Base-by-base conservation (phyloP, 257 asterid species). In the Phtheirospermum japonicum region DNA sequence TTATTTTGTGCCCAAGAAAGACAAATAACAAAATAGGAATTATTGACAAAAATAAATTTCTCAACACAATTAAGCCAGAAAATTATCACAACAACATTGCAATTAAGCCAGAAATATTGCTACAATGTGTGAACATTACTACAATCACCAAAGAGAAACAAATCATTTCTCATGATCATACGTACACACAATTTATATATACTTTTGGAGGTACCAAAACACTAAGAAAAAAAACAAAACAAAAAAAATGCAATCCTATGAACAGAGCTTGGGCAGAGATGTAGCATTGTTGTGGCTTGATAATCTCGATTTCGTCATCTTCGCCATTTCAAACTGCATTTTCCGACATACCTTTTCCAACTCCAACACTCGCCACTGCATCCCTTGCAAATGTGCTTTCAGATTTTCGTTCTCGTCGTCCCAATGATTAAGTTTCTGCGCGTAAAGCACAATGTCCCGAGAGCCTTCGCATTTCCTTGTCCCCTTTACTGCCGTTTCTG, bases 291-390 rank as follows among this genome's bases (percentile, higher is more conserved):
- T 73, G 1, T 77, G 84, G 67, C 66, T 73, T 45, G 85, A 64
- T 42, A 80, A 67, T 80, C 88, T 85, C 59, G 96, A 82, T 75
- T 71, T 88, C 80, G 73, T 72, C 79, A 84, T 76, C 75, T 87
- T 85, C 32, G 81, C 59, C 91, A 90, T 85, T 46, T 82, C 96
- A 32, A 49, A 62, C 65, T 88, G 91, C 95, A 90, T 85, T 70
- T 82, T 80, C 75, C 75, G 60, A 74, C 96, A 90, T 32, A 82
- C 76, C 20, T 82, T 83, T 67, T 90, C 97, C 50, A 90, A 52
- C 67, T 90, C 96, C 80, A 77, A 10, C 52, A 80, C 96, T 48
- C 97, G 74, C 80, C 94, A 83, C 31, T 88, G 96, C 97, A 90
- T 90, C 33, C 96, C 94, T 73, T 83, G 94, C 58, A 90, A 75